These are phyloP conservation scores for Stereocaulon alpinum DNA, from an alignment of 495 filamentous ascomycete species.

Conservation along the genomic window DNA sequence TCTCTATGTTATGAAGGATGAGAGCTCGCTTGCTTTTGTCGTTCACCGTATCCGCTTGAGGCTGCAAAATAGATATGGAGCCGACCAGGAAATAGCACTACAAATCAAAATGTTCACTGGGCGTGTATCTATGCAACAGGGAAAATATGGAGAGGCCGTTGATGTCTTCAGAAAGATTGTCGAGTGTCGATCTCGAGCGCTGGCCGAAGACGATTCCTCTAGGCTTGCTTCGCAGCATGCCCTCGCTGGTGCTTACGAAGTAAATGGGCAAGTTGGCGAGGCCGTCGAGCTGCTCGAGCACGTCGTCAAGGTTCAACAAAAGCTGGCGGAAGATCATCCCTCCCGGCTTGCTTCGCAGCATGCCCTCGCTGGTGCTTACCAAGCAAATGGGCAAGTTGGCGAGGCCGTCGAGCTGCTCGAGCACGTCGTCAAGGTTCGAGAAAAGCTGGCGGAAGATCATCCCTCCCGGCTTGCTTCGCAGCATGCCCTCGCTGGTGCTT, in stretches of 20 bases:
- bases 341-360: background rate
- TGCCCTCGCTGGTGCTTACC: background rate
- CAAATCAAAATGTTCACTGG: background rate
- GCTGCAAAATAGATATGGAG: too few species aligned
- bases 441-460: background rate
- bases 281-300: constrained; percentile 21
- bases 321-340: constrained; percentile 13
- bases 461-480: too few species aligned
- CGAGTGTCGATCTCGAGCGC: background rate
- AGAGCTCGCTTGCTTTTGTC: background rate
- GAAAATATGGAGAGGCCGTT: background rate
- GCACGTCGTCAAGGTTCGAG: constrained; percentile 17
- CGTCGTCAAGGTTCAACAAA: constrained; percentile 14
- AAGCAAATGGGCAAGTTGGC: constrained; percentile 23
- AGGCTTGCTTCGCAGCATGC: constrained; percentile 20
- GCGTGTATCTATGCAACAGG: background rate
- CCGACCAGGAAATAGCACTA: background rate
- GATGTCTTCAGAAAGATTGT: background rate
- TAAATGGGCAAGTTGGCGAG: constrained; percentile 24
- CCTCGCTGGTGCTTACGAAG: constrained; percentile 27
- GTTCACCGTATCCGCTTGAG: background rate
- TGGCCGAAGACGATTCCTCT: constrained; percentile 2
- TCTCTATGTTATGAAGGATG: background rate
- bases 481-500: too few species aligned
- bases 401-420: constrained; percentile 28